These are phyloP conservation scores for Smittium culicis DNA, from an alignment of 371 early-diverging fungal genomes.

Conservation along the genomic window DNA sequence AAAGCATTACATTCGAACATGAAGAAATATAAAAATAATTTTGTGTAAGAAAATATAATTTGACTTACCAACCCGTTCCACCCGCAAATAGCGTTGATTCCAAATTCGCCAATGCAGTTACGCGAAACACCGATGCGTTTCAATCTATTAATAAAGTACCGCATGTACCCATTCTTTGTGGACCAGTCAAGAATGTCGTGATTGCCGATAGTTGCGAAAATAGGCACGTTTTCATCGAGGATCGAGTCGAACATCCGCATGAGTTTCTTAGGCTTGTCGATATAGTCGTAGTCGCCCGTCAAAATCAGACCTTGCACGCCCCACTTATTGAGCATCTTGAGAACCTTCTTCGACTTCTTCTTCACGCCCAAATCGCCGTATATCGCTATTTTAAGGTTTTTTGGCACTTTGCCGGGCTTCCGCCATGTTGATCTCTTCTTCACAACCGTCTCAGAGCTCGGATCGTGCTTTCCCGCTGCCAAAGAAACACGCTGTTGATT, in stretches of 20 bases:
- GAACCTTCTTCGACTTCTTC: background rate
- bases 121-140: background rate
- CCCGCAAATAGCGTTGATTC: slow-evolving; percentile 5
- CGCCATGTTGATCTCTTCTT: background rate
- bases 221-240: background rate
- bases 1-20: too few relatives aligned
- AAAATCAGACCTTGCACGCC: slow-evolving; percentile 3
- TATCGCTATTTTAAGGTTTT: slow-evolving; percentile 5
- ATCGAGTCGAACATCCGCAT: slow-evolving; percentile 1
- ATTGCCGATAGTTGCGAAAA: slow-evolving; percentile 3
- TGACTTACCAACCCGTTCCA: slow-evolving; percentile 8
- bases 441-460: background rate
- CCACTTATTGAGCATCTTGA: slow-evolving; percentile 1
- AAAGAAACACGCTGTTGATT: too few relatives aligned
- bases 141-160: background rate
- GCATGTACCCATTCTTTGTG: background rate
- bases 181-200: slow-evolving; percentile 7
- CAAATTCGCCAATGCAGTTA: slow-evolving; percentile 2
- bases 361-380: slow-evolving; percentile 1
- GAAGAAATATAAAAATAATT: background rate
- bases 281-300: slow-evolving; percentile 7
- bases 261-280: slow-evolving; percentile 2
- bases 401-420: background rate
- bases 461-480: background rate
- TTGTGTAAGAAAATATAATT: too few relatives aligned